Conservation (phyloP, 2,329 filamentous ascomycete species). For the Fusarium sp. region DNA sequence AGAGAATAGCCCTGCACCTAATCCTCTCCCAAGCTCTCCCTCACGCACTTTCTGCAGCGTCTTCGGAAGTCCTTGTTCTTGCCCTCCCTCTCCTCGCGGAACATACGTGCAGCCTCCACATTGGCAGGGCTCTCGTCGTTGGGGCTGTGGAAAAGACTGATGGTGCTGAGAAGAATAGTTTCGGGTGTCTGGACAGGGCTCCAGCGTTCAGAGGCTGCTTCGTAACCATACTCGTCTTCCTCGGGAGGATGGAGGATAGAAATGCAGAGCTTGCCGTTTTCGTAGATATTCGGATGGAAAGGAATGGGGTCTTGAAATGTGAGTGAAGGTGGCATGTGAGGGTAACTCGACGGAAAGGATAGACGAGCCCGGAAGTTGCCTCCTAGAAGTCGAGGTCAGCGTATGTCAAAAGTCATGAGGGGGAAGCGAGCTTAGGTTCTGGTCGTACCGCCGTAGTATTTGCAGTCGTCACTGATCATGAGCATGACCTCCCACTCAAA, state of each 20-base stretch:
- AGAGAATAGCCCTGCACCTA: constrained; percentile 38
- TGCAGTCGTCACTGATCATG: constrained; percentile 95
- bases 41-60: constrained; percentile 79
- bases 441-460: constrained; percentile 85
- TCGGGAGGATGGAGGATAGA: constrained; percentile 95
- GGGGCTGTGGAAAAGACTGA: constrained; percentile 89
- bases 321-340: constrained; percentile 86
- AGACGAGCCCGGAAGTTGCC: constrained; percentile 91
- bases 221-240: constrained; percentile 95
- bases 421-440: neutral
- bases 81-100: constrained; percentile 78
- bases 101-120: constrained; percentile 88
- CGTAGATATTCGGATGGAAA: constrained; percentile 96
- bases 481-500: constrained; percentile 99
- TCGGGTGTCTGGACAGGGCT: constrained; percentile 93
- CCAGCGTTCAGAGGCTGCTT: constrained; percentile 90
- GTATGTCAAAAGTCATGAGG: neutral
- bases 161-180: constrained; percentile 90
- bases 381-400: constrained; percentile 61
- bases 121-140: constrained; percentile 98
- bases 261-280: constrained; percentile 89
- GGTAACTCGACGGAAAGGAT: constrained; percentile 86
- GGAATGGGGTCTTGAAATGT: constrained; percentile 84
- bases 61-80: constrained; percentile 78
- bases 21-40: constrained; percentile 83